Evolutionary conservation across 257 asterid genomes (phyloP), one percentile per base, ranked within the genome.

Genomic region (Orobanche coerulescens): DNA sequence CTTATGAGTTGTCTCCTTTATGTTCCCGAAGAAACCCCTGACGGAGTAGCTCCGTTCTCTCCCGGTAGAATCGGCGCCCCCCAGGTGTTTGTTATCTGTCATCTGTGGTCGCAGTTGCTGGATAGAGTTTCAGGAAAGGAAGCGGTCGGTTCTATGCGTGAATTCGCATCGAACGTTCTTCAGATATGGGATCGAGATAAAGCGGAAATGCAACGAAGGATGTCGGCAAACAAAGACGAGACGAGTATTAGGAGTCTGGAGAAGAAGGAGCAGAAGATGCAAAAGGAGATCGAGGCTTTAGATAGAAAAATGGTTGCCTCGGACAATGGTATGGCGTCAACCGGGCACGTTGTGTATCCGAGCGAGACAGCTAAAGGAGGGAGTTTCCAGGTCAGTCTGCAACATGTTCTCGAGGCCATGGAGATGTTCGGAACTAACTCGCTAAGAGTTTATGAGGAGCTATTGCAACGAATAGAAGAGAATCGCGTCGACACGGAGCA

Each of bases 41-140:
- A 85, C 61, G 90, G 94, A 22, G 31, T 73, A 49, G 90, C 59
- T 59, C 87, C 90, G n/a, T 82, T 85, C 49, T 85, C 94, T 62
- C 94, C 94, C 8, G 79, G 94, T 33, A 76, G 90, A 44, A 75
- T 82, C 4, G 90, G 94, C 19, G 94, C 94, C 1, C 94, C 94
- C 15, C 90, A 82, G 4, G 73, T 81, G 24, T 85, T 85, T 58
- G 77, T 80, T 43, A 65, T 80, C 8, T 85, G 86, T 67, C 66
- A 82, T 57, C 94, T 78, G 31, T 85, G 90, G 90, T 71, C 82
- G 37, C 87, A 80, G 42, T 65, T 82, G n/a, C 16, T 82, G 55
- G 88, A 78, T 22, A 65, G 70, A 60, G 71, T 82, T 30, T 80
- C 90, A 13, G 94, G 82, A 73, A 78, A 80, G 69, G 88, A 85